phyloP scores from a whole-genome alignment of 306 rosid species.

The Hippophae tibetana region DNA sequence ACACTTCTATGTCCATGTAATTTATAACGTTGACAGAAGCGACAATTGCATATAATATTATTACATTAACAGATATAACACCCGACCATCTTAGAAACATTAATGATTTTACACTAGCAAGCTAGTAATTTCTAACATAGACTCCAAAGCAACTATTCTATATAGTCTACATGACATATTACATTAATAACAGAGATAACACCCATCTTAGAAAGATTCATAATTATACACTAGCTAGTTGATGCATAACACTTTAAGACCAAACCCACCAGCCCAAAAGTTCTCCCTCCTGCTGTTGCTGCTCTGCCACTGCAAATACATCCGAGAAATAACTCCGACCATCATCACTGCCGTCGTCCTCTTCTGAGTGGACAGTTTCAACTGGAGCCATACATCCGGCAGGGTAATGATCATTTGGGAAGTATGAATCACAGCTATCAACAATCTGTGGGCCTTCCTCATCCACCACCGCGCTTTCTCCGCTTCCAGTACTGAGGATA shows the following conservation, averaged over 20 bases:
- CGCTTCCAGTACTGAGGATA: slow-evolving; percentile 64
- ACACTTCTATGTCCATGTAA: no score
- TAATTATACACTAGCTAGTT: no score
- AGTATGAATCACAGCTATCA: slow-evolving; percentile 81
- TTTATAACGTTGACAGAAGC: no score
- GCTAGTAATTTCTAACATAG: no score
- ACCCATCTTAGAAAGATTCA: no score
- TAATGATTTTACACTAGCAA: no score
- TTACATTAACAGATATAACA: no score
- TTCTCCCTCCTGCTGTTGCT: slow-evolving; percentile 45
- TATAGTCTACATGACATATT: no score
- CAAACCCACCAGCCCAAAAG: slow-evolving; percentile 69
- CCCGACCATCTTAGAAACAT: no score
- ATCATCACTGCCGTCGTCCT: slow-evolving; percentile 59
- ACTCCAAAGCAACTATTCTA: no score
- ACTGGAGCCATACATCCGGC: slow-evolving; percentile 26
- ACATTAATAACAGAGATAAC: no score
- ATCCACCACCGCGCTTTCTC: slow-evolving; percentile 77
- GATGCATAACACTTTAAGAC: slow-evolving; percentile 15
- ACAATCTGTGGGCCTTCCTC: slow-evolving; percentile 58
- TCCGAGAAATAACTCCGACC: slow-evolving; percentile 54
- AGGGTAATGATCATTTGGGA: slow-evolving; percentile 45
- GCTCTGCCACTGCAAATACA: slow-evolving; percentile 43
- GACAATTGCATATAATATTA: no score
- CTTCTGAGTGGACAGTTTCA: slow-evolving; percentile 49